Conservation (phyloP, 1,284 basidiomycete genomes). For the Boletellus deceptivus region DNA sequence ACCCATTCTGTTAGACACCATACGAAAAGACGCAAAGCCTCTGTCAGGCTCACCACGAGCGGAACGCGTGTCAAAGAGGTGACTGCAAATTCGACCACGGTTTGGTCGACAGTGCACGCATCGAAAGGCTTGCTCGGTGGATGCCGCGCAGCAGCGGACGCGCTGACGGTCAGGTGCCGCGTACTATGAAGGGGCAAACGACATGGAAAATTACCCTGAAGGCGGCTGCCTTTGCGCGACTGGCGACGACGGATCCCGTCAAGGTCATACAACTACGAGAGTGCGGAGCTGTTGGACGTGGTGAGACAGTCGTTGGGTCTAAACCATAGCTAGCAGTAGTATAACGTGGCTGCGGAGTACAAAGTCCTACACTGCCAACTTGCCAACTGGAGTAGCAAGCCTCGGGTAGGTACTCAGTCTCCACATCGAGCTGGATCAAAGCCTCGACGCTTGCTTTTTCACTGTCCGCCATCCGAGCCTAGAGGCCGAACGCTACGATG, state of each 20-base stretch:
- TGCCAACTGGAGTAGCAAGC: too few relatives aligned
- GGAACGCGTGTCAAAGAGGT: constrained; percentile 5
- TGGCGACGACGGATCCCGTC: too few relatives aligned
- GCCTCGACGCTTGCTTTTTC: too few relatives aligned
- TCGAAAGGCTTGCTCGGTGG: constrained; percentile 18
- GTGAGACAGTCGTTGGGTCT: too few relatives aligned
- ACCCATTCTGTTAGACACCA: constrained; percentile 3
- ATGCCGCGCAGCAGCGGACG: background rate
- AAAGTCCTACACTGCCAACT: too few relatives aligned
- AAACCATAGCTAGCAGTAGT: too few relatives aligned
- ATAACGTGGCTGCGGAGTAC: too few relatives aligned
- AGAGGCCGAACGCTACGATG: constrained; percentile 27
- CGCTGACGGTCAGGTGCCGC: constrained; percentile 12
- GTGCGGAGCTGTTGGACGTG: too few relatives aligned
- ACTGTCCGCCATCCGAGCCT: background rate
- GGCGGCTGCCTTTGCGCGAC: constrained; percentile 4
- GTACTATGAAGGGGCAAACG: constrained; percentile 8
- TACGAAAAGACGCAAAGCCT: constrained; percentile 6
- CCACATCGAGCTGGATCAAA: too few relatives aligned
- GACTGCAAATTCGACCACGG: constrained; percentile 20
- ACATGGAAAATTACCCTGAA: constrained; percentile 17
- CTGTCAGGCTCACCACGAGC: constrained; percentile 13
- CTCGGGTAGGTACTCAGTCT: too few relatives aligned
- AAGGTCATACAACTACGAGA: too few relatives aligned
- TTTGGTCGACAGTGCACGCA: constrained; percentile 12